phyloP scores from a whole-genome alignment of 2,329 filamentous ascomycete genomes.

The Penicillium brasilianum region DNA sequence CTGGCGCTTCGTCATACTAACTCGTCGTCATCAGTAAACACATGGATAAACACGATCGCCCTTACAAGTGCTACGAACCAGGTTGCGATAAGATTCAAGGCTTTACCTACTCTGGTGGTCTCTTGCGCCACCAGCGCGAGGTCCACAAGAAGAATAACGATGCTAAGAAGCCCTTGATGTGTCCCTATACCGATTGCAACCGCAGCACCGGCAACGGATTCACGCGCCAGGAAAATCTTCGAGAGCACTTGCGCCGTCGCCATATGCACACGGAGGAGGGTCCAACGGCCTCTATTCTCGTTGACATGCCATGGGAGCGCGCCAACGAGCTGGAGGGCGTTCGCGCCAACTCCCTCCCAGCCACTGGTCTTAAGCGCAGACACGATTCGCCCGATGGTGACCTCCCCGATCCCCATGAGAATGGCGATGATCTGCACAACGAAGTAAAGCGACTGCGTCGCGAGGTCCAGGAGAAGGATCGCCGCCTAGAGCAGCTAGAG shows the following conservation, averaged over 20 bases:
- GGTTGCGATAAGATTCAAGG: slow-evolving; percentile 90
- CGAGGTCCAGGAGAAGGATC: slow-evolving; percentile 65
- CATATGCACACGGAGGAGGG: slow-evolving; percentile 63
- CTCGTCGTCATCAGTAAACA: slow-evolving; percentile 70
- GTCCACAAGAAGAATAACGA: slow-evolving; percentile 90
- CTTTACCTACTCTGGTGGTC: slow-evolving; percentile 92
- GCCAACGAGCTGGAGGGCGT: slow-evolving; percentile 39
- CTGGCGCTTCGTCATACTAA: slow-evolving; percentile 27
- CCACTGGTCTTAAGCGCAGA: slow-evolving; percentile 42
- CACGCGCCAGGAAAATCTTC: slow-evolving; percentile 89
- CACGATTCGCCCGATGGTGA: slow-evolving; percentile 40
- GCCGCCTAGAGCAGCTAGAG: slow-evolving; percentile 50
- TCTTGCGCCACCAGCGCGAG: slow-evolving; percentile 88
- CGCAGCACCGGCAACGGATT: slow-evolving; percentile 87
- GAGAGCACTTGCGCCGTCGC: slow-evolving; percentile 90
- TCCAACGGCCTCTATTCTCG: slow-evolving; percentile 25
- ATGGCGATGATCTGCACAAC: slow-evolving; percentile 58
- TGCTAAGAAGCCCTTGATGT: slow-evolving; percentile 84
- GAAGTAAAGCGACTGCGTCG: slow-evolving; percentile 70
- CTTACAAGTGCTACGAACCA: slow-evolving; percentile 82
- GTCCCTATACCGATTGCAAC: slow-evolving; percentile 85
- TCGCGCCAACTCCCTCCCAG: slow-evolving; percentile 35
- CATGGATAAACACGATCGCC: slow-evolving; percentile 96
- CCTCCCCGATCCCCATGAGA: slow-evolving; percentile 45
- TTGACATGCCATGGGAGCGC: slow-evolving; percentile 36